phyloP scores from a whole-genome alignment of 805 yeast species.

The Ogataea pini region DNA sequence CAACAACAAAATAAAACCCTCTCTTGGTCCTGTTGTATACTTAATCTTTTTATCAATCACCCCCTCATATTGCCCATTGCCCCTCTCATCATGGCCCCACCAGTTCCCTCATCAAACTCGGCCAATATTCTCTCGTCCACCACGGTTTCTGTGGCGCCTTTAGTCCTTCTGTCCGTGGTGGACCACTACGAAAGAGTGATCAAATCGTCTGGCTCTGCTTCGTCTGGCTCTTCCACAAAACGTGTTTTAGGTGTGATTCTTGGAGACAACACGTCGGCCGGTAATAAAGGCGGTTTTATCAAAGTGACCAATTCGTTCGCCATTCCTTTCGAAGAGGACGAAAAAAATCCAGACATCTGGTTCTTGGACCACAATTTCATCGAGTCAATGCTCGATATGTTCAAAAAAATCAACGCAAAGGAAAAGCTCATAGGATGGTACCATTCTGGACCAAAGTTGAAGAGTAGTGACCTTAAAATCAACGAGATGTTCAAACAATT shows the following conservation, averaged over 20 bases:
- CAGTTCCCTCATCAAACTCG: constrained; percentile 33
- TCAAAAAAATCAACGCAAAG: constrained; percentile 94
- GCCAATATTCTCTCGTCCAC: constrained; percentile 12
- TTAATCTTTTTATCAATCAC: not conserved
- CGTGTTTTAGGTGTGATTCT: constrained; percentile 93
- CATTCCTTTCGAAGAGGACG: constrained; percentile 97
- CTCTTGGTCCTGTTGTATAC: not conserved
- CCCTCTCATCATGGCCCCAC: constrained; percentile 15
- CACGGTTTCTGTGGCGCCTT: constrained; percentile 89
- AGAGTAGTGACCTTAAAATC: constrained; percentile 84
- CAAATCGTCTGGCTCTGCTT: constrained; percentile 37
- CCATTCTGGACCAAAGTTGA: constrained; percentile 94
- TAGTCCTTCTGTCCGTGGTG: constrained; percentile 89
- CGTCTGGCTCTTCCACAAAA: constrained; percentile 44
- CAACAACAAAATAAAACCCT: not conserved
- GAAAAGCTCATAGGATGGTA: constrained; percentile 99
- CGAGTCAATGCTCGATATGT: constrained; percentile 97
- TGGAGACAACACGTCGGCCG: constrained; percentile 66
- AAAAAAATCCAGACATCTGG: constrained; percentile 89
- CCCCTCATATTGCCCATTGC: not conserved
- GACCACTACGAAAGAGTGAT: constrained; percentile 93
- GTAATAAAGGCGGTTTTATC: constrained; percentile 39
- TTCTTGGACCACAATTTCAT: constrained; percentile 95
- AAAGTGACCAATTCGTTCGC: constrained; percentile 92
- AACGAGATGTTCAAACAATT: constrained; percentile 87